Evolutionary conservation across 164 flowering plant species (phyloP).

Genomic region (Berberis thunbergii): DNA sequence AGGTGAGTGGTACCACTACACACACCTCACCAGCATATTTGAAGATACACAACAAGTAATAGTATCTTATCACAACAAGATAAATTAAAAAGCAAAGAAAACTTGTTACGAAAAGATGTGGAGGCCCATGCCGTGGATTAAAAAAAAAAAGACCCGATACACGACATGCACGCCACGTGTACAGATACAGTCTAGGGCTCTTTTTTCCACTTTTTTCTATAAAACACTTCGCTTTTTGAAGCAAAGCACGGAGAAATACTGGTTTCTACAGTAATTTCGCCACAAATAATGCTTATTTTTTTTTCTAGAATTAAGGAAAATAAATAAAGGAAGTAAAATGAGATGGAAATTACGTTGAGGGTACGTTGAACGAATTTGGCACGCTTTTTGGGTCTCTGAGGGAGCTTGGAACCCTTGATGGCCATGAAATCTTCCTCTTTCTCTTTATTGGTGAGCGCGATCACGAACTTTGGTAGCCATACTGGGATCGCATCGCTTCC

Average conservation of each 20-base stretch:
- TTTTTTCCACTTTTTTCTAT: background rate
- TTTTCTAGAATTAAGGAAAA: no score
- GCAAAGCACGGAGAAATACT: background rate
- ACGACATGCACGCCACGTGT: background rate
- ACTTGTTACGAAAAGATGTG: background rate
- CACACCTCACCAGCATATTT: no score
- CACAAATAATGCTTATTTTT: background rate
- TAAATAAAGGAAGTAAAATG: background rate
- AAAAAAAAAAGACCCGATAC: background rate
- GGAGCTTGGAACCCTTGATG: conserved; percentile 80
- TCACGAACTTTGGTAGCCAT: conserved; percentile 83
- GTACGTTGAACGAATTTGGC: conserved; percentile 83
- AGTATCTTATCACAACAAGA: no score
- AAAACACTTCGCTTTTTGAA: background rate
- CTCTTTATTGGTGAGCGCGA: conserved; percentile 77
- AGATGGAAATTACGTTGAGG: conserved; percentile 48
- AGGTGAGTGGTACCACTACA: background rate
- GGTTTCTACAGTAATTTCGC: conserved; percentile 2
- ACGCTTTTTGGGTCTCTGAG: conserved; percentile 90
- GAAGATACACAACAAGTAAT: no score
- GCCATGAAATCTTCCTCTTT: conserved; percentile 93
- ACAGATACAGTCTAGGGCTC: background rate
- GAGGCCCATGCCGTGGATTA: background rate
- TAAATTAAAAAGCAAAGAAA: background rate
- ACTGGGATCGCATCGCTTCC: conserved; percentile 48